Base-by-base conservation (phyloP, 192 early-diverging fungal species). In the Coemansia sp. region DNA sequence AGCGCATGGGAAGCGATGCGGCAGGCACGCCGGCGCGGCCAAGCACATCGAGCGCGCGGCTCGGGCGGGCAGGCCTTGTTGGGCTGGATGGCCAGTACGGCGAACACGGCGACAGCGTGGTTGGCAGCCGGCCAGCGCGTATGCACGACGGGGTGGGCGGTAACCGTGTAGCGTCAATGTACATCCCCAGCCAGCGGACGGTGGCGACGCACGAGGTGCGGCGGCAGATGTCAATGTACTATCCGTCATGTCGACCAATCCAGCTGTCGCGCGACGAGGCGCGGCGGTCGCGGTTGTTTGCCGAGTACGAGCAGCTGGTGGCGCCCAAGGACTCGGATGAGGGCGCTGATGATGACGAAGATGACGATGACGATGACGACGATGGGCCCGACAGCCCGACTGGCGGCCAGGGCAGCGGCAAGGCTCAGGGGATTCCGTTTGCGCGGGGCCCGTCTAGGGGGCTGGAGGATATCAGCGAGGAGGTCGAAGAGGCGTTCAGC, bases 231-330 rank as follows among this genome's bases (percentile, higher is more conserved):
- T 67, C 70, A 8, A 56, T 67, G 71, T 67, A 47, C 64, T 49
- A 45, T 17, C 44, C 63, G 38, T 44, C 63, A 1, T 25, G 17
- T 1, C 60, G 72, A 14, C 56, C 47, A 8, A 56, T 67, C 25
- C 65, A 60, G 30, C 62, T 75, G 9, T 75, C 72, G 45, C 72
- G 72, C 14, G 72, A 75, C 54, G 72, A 75, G 28, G 25, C 61
- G 21, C 65, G 65, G 20, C 46, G 72, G 2, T 64, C 64, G 29
- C 64, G 65, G 15, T 50, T 75, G 28, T 75, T 75, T 58, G 65
- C 65, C 7, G 72, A 75, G 29, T 75, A 75, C 50, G 65, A 75
- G 58, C 59, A 58, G 23, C 65, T 75, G 45, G 50, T 75, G 3
- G 65, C 49, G 20, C 30, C 20, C 39, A 64, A 62, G 50, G 57